A percentile compares a stretch with the other conserved stretches of the same genome.
Conservation (phyloP, 345 rosid genomes). For the Pistacia atlantica region DNA sequence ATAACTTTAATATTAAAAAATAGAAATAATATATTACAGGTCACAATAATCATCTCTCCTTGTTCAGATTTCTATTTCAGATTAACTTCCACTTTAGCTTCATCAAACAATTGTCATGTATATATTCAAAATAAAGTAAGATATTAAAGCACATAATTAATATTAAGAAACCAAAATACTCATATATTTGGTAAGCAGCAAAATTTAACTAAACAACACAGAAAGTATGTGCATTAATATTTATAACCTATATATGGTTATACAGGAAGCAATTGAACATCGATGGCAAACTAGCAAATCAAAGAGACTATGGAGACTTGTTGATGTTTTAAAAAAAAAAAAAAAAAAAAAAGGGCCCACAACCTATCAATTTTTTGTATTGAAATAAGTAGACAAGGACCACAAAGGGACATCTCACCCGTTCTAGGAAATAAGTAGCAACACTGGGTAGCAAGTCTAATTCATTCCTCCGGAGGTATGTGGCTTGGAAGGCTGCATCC, state of each 20-base stretch:
- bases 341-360: not conserved
- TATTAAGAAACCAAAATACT: not conserved
- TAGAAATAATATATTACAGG: not conserved
- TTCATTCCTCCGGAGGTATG: slow-evolving; percentile 73
- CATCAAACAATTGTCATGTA: not conserved
- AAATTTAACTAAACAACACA: not conserved
- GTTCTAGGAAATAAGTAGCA: slow-evolving; percentile 81
- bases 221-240: too few species aligned
- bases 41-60: slow-evolving; percentile 3
- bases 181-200: not conserved
- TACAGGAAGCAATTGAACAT: not conserved
- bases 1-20: slow-evolving; percentile 4
- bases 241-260: not conserved
- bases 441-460: slow-evolving; percentile 64
- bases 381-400: slow-evolving; percentile 14
- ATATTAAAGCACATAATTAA: not conserved
- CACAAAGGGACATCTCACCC: slow-evolving; percentile 45
- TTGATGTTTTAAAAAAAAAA: not conserved
- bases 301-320: not conserved
- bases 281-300: not conserved
- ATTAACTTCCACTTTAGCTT: slow-evolving; percentile 1
- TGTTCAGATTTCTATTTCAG: slow-evolving; percentile 9
- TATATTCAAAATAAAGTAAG: not conserved
- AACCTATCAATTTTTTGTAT: not conserved
- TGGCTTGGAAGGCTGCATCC: slow-evolving; percentile 78